Percentiles rank a stretch among this genome's conserved stretches.
phyloP scores from a whole-genome alignment of 805 yeast genomes.

The Candida ovalis region DNA sequence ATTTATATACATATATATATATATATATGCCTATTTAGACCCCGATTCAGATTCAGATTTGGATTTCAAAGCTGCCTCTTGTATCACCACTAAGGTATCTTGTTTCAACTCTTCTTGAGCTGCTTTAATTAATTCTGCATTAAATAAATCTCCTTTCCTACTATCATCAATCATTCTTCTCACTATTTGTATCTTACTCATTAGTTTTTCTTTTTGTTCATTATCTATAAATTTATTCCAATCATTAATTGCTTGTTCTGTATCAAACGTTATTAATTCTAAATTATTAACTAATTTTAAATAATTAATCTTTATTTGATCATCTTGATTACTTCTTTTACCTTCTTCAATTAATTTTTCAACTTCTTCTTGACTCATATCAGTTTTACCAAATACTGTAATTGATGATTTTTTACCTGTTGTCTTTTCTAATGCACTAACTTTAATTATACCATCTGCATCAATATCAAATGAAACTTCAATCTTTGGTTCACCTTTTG shows the following conservation, averaged over 20 bases:
- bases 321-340: conserved; percentile 83
- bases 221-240: conserved; percentile 18
- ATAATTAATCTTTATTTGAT: conserved; percentile 39
- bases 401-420: conserved; percentile 91
- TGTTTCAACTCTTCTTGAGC: conserved; percentile 34
- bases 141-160: conserved; percentile 27
- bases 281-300: conserved; percentile 76
- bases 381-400: conserved; percentile 95
- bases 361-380: conserved; percentile 84
- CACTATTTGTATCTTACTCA: conserved; percentile 22
- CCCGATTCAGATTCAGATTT: conserved; percentile 1
- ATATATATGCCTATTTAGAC: background rate
- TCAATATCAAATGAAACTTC: conserved; percentile 93
- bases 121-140: conserved; percentile 28
- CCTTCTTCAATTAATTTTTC: conserved; percentile 90
- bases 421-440: conserved; percentile 89
- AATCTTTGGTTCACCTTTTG: conserved; percentile 86
- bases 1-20: background rate
- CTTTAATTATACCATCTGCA: conserved; percentile 96
- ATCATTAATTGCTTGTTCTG: conserved; percentile 31
- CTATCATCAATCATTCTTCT: conserved; percentile 29
- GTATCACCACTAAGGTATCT: conserved; percentile 26
- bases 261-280: conserved; percentile 33
- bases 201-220: conserved; percentile 13
- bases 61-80: conserved; percentile 23